Percentiles rank a stretch among this genome's conserved stretches.
Evolutionary conservation across 257 asterid genomes (phyloP).

Genomic region (Echites panduratus): DNA sequence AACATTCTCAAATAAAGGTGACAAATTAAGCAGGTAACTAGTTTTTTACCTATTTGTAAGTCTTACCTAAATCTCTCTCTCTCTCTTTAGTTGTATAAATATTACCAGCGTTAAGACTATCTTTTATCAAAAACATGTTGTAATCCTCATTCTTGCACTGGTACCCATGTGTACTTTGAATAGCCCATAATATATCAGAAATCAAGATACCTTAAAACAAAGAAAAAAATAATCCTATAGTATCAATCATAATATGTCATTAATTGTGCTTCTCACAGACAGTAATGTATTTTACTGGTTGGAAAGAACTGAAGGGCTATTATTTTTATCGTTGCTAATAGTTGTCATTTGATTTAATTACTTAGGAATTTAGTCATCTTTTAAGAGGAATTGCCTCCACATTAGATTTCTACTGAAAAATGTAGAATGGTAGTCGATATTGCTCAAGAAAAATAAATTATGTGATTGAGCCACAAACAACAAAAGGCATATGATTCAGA

Average conservation of each 20-base stretch:
- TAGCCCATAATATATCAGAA: not conserved
- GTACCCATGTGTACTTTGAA: not conserved
- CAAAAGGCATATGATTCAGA: not conserved
- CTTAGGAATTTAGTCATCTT: too few species aligned
- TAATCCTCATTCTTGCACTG: not conserved
- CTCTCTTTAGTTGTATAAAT: not conserved
- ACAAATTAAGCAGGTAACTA: not conserved
- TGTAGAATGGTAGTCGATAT: too few species aligned
- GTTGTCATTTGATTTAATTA: not conserved
- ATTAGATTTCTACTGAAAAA: too few species aligned
- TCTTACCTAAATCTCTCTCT: not conserved
- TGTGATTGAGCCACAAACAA: not conserved
- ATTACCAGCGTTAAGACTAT: not conserved
- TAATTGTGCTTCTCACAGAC: not conserved
- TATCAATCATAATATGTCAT: not conserved
- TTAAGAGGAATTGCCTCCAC: too few species aligned
- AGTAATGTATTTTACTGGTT: not conserved
- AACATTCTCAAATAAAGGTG: not conserved
- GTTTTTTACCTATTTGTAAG: not conserved
- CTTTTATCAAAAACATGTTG: not conserved
- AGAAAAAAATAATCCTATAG: too few species aligned
- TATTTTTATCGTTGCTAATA: not conserved
- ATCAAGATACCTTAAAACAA: not conserved
- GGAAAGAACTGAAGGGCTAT: not conserved
- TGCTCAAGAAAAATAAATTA: not conserved